phyloP scores from a whole-genome alignment of 352 stramenopile genomes.

The Hyphochytrium catenoides region DNA sequence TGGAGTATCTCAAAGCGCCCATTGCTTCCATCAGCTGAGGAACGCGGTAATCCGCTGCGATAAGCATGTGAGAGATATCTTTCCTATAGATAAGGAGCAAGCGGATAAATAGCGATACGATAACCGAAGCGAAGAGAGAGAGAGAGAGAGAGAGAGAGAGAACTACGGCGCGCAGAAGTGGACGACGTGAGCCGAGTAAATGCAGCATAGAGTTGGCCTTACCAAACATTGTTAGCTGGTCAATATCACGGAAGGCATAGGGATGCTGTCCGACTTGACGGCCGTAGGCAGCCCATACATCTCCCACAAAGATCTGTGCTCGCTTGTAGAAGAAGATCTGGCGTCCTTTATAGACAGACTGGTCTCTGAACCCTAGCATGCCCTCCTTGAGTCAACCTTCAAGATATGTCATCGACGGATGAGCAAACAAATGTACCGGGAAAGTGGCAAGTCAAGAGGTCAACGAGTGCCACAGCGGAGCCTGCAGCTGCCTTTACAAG shows the following conservation, averaged over 20 bases:
- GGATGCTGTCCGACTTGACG: slow-evolving; percentile 12
- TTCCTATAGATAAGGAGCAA: too few relatives aligned
- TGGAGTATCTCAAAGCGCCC: slow-evolving; percentile 33
- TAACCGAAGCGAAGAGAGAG: not conserved
- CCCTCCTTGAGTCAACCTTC: not conserved
- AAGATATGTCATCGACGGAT: too few relatives aligned
- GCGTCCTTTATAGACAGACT: slow-evolving; percentile 40
- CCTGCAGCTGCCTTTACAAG: slow-evolving; percentile 20
- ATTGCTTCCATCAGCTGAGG: slow-evolving; percentile 42
- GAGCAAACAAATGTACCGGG: slow-evolving; percentile 22
- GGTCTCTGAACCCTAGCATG: slow-evolving; percentile 36
- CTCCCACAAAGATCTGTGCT: slow-evolving; percentile 57
- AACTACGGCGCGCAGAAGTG: not conserved
- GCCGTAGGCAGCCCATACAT: slow-evolving; percentile 62
- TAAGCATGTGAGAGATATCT: too few relatives aligned
- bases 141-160: not conserved
- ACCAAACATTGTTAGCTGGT: slow-evolving; percentile 65
- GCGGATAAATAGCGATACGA: too few relatives aligned
- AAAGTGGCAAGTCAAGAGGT: slow-evolving; percentile 33
- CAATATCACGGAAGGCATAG: slow-evolving; percentile 39
- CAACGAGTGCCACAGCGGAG: slow-evolving; percentile 30
- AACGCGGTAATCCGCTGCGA: slow-evolving; percentile 61
- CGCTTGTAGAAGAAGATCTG: slow-evolving; percentile 71
- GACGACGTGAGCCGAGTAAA: not conserved
- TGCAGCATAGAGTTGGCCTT: not conserved